Base-by-base conservation (phyloP, 129 eudicot species). In the Centrapalus pauciflorus region DNA sequence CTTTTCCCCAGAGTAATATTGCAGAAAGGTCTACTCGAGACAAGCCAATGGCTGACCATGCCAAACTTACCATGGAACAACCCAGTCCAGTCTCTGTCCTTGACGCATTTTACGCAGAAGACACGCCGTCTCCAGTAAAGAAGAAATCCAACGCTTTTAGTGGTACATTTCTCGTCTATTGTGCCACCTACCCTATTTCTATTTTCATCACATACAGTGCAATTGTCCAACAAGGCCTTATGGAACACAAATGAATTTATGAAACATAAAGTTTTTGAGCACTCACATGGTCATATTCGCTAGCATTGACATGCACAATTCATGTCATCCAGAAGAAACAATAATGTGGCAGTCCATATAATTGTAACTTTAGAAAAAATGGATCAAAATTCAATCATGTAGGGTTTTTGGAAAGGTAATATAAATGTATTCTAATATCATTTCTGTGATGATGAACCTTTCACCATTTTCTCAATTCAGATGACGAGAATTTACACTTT, bases 81-180 rank as follows among this genome's bases (percentile, higher is more conserved):
- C 98, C 96, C 2, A 93, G 98, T 58, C 98, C 98, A 35, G 85
- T 93, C 67, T 93, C 98, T 30, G 95, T 93, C 64, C 96, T 93
- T 51, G 92, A 93, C 60, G 87, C 79, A 34, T 93, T 93, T 70
- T 88, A 83, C 67, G 70, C 76, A 23, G 98, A 93, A 73, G 96
- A 86, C 23, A 73, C 80, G 38, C 95, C 89, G 14, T 93, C 99
- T 77, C 99, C 99, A 17, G 86, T 93, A 29, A 86, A 78, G 85
- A 93, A 86, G 83, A 86, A 60, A 76, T 38, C 81, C 38, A 86
- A 74, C 64, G 77, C 82, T 55, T 89, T 86, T 66, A 75, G 45
- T 72, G 99, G 99, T 93, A 71, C 62, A 16, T 16, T 33, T 9
- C 50, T 54, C 64, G 20, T 61, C 12, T 33, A 34, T 51, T 35